Evolutionary conservation across 1,284 basidiomycete genomes (phyloP).

Genomic region (Tetrapyrgos nigripes): DNA sequence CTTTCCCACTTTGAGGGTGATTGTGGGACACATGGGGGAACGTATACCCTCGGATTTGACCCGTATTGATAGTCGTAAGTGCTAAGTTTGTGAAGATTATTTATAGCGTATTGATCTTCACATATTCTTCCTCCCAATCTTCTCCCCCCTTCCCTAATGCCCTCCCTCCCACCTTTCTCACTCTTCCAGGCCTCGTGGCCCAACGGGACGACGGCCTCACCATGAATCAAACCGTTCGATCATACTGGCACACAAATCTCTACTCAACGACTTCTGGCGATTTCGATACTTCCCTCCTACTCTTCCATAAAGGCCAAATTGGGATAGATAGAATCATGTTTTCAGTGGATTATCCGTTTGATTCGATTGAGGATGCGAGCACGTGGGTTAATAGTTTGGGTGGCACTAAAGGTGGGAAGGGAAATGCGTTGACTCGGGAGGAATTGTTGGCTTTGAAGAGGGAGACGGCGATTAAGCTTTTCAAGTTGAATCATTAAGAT

Average conservation of each 20-base stretch:
- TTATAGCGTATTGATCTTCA: not conserved
- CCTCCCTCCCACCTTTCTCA: conserved; percentile 46
- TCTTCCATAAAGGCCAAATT: conserved; percentile 47
- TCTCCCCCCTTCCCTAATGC: no score
- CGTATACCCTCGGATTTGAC: no score
- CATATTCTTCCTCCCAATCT: no score
- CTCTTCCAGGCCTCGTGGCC: conserved; percentile 48
- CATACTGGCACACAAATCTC: no score
- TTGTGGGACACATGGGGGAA: conserved; percentile 51
- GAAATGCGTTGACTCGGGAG: no score
- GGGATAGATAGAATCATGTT: no score
- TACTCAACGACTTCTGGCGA: no score
- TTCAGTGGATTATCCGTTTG: conserved; percentile 52
- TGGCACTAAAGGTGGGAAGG: conserved; percentile 22
- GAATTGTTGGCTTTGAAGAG: no score
- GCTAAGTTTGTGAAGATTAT: not conserved
- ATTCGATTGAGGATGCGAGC: conserved; percentile 30
- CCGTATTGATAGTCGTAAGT: conserved; percentile 46
- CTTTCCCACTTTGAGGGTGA: conserved; percentile 45
- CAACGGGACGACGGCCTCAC: conserved; percentile 49
- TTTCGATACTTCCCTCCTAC: conserved; percentile 45
- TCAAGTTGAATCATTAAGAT: conserved; percentile 32
- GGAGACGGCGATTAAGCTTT: conserved; percentile 33
- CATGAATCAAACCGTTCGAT: no score
- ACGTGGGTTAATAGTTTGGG: conserved; percentile 25